phyloP scores from a whole-genome alignment of 2,329 filamentous ascomycete genomes.

The Periconia macrospinosa region DNA sequence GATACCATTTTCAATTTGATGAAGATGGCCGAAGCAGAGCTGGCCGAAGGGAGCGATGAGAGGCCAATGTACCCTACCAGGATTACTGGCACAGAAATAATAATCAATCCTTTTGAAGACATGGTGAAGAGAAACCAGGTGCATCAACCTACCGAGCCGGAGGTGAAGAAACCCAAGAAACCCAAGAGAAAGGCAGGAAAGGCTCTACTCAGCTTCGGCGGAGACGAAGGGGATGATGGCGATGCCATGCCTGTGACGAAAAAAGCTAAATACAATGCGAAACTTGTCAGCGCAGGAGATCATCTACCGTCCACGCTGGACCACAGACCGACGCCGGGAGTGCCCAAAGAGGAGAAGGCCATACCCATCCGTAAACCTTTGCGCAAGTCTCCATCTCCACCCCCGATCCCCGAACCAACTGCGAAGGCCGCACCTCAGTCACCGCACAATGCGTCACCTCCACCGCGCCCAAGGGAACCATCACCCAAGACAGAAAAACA shows the following conservation, averaged over 20 bases:
- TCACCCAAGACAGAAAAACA: conserved; percentile 43
- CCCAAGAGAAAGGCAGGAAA: conserved; percentile 74
- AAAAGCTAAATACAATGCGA: conserved; percentile 77
- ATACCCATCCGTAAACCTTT: conserved; percentile 38
- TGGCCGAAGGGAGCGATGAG: conserved; percentile 74
- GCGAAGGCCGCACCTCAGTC: conserved; percentile 15
- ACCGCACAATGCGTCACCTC: conserved; percentile 16
- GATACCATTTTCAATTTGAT: conserved; percentile 96
- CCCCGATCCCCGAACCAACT: conserved; percentile 24
- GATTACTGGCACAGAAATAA: conserved; percentile 72
- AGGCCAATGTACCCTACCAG: conserved; percentile 83
- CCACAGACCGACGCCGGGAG: conserved; percentile 20
- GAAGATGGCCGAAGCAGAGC: conserved; percentile 87
- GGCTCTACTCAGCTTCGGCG: conserved; percentile 74
- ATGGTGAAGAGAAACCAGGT: conserved; percentile 71
- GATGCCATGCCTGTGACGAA: conserved; percentile 65
- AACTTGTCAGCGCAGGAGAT: conserved; percentile 61
- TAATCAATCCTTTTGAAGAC: conserved; percentile 80
- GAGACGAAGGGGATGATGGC: conserved; percentile 62
- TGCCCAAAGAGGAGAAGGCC: conserved; percentile 19
- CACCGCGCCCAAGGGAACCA: conserved; percentile 40
- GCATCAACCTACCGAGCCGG: conserved; percentile 52
- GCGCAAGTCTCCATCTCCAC: conserved; percentile 25
- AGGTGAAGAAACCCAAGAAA: conserved; percentile 51
- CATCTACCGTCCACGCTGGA: conserved; percentile 46